A percentile compares a stretch with the other conserved stretches of the same genome.
Evolutionary conservation across 2,329 filamentous ascomycete genomes (phyloP).

Genomic region (Alternaria brassicicola): DNA sequence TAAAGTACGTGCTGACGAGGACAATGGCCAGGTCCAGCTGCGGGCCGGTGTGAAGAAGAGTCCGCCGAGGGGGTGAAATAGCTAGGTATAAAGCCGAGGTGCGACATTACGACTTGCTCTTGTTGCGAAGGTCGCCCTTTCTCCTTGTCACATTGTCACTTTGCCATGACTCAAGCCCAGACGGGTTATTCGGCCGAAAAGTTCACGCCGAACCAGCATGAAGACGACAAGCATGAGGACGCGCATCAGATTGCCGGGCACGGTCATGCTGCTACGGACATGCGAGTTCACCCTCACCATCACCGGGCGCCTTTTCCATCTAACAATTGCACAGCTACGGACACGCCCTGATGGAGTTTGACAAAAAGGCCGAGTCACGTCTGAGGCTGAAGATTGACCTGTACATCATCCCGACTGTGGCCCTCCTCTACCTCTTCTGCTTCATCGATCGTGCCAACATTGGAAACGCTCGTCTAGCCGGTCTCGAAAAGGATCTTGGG

Average conservation of each 20-base stretch:
- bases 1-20: conserved; percentile 3
- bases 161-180: conserved; percentile 16
- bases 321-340: conserved; percentile 36
- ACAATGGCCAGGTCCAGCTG: conserved; percentile 7
- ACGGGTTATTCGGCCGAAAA: conserved; percentile 21
- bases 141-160: neutral
- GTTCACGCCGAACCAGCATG: conserved; percentile 28
- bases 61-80: neutral
- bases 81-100: conserved; percentile 9
- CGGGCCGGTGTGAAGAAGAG: neutral
- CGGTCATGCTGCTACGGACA: conserved; percentile 41
- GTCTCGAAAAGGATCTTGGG: conserved; percentile 66
- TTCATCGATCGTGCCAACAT: conserved; percentile 79
- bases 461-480: conserved; percentile 72
- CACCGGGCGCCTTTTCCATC: neutral
- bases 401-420: conserved; percentile 68
- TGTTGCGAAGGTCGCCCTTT: neutral
- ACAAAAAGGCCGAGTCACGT: conserved; percentile 62
- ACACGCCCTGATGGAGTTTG: conserved; percentile 52
- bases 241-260: conserved; percentile 35
- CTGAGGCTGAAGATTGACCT: conserved; percentile 70
- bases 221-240: conserved; percentile 35
- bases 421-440: conserved; percentile 72
- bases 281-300: conserved; percentile 21
- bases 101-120: conserved; percentile 14